Conservation (phyloP, 106 monocot genomes). For the Hemerocallis citrina region DNA sequence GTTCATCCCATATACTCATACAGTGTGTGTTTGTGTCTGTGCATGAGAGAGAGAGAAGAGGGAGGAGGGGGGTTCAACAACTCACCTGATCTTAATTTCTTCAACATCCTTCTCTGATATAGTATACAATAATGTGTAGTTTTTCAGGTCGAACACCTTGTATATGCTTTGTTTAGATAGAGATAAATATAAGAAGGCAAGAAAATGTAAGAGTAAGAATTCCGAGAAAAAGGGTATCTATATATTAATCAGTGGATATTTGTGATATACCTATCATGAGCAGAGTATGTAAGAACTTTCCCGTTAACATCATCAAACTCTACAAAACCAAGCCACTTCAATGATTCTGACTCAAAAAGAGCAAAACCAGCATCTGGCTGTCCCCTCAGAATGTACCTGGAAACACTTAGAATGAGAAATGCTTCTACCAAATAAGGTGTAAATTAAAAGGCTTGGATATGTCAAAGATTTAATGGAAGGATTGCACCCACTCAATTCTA, state of each 20-base stretch:
- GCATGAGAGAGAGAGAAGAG: neutral
- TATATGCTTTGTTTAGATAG: slow-evolving; percentile 37
- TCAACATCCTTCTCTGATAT: slow-evolving; percentile 77
- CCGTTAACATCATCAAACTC: slow-evolving; percentile 97
- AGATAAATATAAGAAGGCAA: neutral
- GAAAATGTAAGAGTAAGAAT: neutral
- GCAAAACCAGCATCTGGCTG: slow-evolving; percentile 77
- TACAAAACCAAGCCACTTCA: slow-evolving; percentile 91
- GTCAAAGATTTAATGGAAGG: neutral
- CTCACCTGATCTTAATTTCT: slow-evolving; percentile 88
- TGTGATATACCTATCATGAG: slow-evolving; percentile 49
- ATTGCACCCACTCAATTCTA: slow-evolving; percentile 46
- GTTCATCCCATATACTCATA: neutral
- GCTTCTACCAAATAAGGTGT: neutral
- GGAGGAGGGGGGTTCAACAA: too few species aligned
- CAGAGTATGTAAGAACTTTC: slow-evolving; percentile 82
- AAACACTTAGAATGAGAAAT: neutral
- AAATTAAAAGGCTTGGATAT: neutral
- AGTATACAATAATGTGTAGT: slow-evolving; percentile 71
- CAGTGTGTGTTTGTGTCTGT: neutral
- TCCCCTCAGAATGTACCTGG: slow-evolving; percentile 60
- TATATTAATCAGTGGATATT: neutral
- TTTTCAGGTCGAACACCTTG: slow-evolving; percentile 91
- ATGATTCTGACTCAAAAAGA: slow-evolving; percentile 81
- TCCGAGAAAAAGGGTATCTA: too few species aligned